Base-by-base conservation (phyloP, 2,329 filamentous ascomycete species). In the Hypoxylon rubiginosum region DNA sequence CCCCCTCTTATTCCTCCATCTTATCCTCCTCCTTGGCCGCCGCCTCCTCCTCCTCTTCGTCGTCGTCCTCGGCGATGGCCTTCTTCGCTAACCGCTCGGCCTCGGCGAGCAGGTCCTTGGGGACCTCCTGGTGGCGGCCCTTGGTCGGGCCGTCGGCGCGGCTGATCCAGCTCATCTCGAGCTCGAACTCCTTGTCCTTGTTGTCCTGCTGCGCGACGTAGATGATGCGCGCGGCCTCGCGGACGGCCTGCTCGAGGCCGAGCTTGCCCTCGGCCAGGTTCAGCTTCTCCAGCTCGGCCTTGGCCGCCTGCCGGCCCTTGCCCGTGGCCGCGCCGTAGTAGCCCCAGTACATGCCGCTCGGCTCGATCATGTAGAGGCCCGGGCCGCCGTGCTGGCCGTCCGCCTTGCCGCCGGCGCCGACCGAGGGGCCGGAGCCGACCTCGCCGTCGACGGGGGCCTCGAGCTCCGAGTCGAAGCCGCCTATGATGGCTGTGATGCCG, bases 91-190 rank as follows among this genome's bases (percentile, higher is more conserved):
- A 87, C 80, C 89, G 90, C 86, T 97, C 93, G 13, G 96, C 96
- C 84, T 98, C 95, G 79, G 97, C 94, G 63, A 91, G 85, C 74
- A 99, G 81, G 72, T 94, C 92, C 84, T 93, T 94, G 62, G 96
- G 96, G 63, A 99, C 96, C 81, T 97, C 93, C 81, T 95, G 87
- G 78, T 99, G 96, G 75, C 91, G 89, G 69, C 96, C 96, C 84
- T 97, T 95, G 68, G 94, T 98, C 36, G 94, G 94, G 4, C 94
- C 95, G 71, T 92, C 88, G 51, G 90, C 81, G 57, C 87, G 88
- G 81, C 94, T 97, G 80, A 98, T 92, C 96, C 96, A 99, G 64
- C 93, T 97, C 94, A 99, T 97, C 85, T 99, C 96, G 65, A 99
- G 86, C 88, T 99, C 96, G 77, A 98, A 99, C 71, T 98, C 96